Evolutionary conservation across 2,329 filamentous ascomycete genomes (phyloP), one percentile per base, ranked within the genome.

Genomic region (Colletotrichum sp.): DNA sequence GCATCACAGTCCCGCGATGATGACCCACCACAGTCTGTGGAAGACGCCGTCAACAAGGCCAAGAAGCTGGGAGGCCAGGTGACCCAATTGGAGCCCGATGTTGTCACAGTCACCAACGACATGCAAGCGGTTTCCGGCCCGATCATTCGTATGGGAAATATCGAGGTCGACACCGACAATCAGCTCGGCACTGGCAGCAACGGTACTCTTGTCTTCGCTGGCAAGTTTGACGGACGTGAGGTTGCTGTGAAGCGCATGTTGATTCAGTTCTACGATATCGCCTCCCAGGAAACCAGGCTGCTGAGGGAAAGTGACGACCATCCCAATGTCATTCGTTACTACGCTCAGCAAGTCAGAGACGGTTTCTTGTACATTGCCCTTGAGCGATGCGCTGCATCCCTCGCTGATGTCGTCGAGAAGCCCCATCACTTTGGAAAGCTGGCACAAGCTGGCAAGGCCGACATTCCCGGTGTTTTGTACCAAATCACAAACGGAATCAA

Each of bases 181-280:
- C 90, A 93, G 78, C 87, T 94, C 34, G 92, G 92, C 26, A 93
- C 95, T 75, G 97, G 97, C 71, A 99, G 96, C 83, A 98, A 98
- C 82, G 97, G 97, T n/a, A 99, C 97, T 0, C 93, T 98, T 69
- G 97, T 99, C 1, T 99, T 97, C 83, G 94, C 95, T 65, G 97
- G 97, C n/a, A 95, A 93, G 70, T 99, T 98, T 83, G 97, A 98
- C 83, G 96, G 96, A 28, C 93, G 96, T 67, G 94, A 96, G 60
- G 96, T 99, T 30, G 97, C 97, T 2, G 95, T 99, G 64, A 99
- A 99, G 88, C 93, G 97, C 39, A 98, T 99, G 95, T 89, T 99
- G 76, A 95, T 96, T 39, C 95, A 98, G 79, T 98, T 98, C 81
- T 98, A 96, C 83, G 96, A 98, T 78, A 95, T 99, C 79, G 97